These are phyloP conservation scores for Cercospora sojina DNA, from an alignment of 2,329 filamentous ascomycete species.

Conservation along the genomic window DNA sequence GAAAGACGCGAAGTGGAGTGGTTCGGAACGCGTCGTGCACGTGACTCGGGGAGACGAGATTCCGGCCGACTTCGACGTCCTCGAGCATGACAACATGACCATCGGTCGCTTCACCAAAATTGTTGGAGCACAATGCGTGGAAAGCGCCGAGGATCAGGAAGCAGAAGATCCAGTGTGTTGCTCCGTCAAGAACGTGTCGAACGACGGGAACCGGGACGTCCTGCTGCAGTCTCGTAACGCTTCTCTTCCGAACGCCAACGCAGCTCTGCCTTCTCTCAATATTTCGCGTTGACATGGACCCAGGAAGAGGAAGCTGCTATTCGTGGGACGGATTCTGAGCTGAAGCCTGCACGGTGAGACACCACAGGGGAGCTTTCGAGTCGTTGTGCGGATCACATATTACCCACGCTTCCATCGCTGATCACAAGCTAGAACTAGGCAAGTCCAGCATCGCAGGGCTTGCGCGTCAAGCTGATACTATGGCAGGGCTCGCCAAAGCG, in stretches of 20 bases:
- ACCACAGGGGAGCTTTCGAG: too few relatives aligned
- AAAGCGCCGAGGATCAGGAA: not conserved
- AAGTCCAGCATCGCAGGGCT: too few relatives aligned
- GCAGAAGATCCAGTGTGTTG: not conserved
- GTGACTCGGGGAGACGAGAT: not conserved
- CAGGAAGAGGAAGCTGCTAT: not conserved
- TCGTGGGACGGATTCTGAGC: not conserved
- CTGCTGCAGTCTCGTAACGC: not conserved
- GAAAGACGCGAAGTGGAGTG: slow-evolving; percentile 14
- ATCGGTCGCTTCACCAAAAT: slow-evolving; percentile 1
- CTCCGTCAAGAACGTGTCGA: not conserved
- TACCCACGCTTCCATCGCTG: too few relatives aligned
- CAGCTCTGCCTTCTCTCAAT: not conserved
- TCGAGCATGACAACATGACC: slow-evolving; percentile 56
- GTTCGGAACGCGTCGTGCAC: not conserved
- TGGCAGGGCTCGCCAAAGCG: too few relatives aligned
- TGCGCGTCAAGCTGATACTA: too few relatives aligned
- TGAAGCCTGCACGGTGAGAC: not conserved
- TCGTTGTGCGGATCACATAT: too few relatives aligned
- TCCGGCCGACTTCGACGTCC: slow-evolving; percentile 59
- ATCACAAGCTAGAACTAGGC: too few relatives aligned
- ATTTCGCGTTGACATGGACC: not conserved
- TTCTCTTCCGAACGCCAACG: not conserved
- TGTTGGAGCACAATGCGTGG: not conserved
- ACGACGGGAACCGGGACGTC: not conserved